A percentile compares a stretch with the other conserved stretches of the same genome.
Conservation (phyloP, 2,329 filamentous ascomycete species). For the Microdochium nivale region DNA sequence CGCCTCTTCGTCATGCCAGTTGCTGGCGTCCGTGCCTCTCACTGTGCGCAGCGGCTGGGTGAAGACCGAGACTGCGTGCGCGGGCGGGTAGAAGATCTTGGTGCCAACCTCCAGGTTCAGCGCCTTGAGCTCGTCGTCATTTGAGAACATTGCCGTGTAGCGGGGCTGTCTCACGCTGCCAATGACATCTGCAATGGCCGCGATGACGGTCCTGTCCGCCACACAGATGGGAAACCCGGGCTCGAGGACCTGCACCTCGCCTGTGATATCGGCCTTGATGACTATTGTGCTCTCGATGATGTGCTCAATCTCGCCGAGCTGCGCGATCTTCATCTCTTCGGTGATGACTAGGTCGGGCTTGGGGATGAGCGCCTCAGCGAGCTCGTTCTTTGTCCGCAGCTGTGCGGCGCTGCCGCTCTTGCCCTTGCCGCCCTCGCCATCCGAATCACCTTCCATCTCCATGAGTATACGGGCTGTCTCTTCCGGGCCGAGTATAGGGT, state of each 20-base stretch:
- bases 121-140: conserved; percentile 56
- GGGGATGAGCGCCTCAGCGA: conserved; percentile 51
- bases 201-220: conserved; percentile 66
- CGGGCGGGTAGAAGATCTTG: conserved; percentile 69
- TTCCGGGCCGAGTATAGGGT: conserved; percentile 62
- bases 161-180: conserved; percentile 79
- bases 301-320: conserved; percentile 66
- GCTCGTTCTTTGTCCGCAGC: conserved; percentile 77
- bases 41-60: conserved; percentile 69
- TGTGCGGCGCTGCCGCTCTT: conserved; percentile 34
- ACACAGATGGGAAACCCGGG: conserved; percentile 76
- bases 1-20: conserved; percentile 88
- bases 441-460: conserved; percentile 70
- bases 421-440: conserved; percentile 58
- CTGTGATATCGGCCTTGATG: conserved; percentile 68
- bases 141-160: conserved; percentile 74
- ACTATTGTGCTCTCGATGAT: conserved; percentile 73
- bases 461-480: conserved; percentile 81
- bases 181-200: conserved; percentile 75
- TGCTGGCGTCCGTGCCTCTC: conserved; percentile 91
- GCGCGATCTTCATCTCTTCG: conserved; percentile 65
- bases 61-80: conserved; percentile 76
- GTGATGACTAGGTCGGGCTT: conserved; percentile 76
- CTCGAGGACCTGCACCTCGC: conserved; percentile 80
- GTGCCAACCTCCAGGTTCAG: conserved; percentile 60